Evolutionary conservation across 2,329 filamentous ascomycete genomes (phyloP), one percentile per base, ranked within the genome.

Genomic region (Lachnellula willkommii): DNA sequence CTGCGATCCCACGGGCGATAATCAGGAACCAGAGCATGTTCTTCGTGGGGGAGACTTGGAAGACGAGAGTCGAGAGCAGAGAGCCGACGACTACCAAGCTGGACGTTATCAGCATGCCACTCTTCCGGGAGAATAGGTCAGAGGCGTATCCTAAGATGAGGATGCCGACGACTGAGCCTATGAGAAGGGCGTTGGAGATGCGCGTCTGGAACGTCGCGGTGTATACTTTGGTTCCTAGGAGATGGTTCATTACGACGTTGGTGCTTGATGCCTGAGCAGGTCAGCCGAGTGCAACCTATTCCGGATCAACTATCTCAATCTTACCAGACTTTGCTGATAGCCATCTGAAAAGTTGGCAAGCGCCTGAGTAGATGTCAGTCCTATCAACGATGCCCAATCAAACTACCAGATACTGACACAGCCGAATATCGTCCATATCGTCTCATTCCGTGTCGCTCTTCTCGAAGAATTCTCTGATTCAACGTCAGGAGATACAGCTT

Each of bases 1-100:
- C 71, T 28, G 68, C 66, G 28, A 72, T 70, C 0, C 71, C 71
- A 4, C 71, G 68, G 6, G 69, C 70, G 1, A 71, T 58, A 8
- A 70, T 69, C 40, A 73, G 66, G 54, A 65, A 73, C 71, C 71
- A 73, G 7, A 73, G 58, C 68, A 73, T 71, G 14, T 70, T 67
- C 7, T 61, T 45, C 3, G 59, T 37, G 5, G 59, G 54, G 0
- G 62, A 43, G 3, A 75, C 67, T 40, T 71, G 66, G 35, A 75
- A 66, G 1, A 70, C 70, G 46, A 75, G 55, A 2, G 69, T 68
- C 4, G 72, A 66, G 67, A 75, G 65, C 2, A 71, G 54, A 35
- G 64, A 69, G 1, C 69, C 69, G 28, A 70, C 52, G 15, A 68
- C 63, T 1, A 71, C 69, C 7, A 71, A 57, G 0, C 54, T 59